phyloP scores from a whole-genome alignment of 306 rosid genomes.

The Sphenostylis stenocarpa region DNA sequence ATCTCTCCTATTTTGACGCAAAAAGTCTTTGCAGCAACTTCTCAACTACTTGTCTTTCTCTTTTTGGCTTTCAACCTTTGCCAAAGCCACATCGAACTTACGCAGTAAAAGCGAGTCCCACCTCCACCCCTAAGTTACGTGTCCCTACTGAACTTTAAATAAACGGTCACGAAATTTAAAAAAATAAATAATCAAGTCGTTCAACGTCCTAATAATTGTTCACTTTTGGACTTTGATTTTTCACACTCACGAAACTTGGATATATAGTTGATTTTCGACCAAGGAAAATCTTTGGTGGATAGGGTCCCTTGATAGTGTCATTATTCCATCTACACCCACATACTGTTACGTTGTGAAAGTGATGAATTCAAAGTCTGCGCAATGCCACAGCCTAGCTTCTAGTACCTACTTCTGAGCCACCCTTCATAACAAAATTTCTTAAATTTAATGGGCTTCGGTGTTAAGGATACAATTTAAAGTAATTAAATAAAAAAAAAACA shows the following conservation, averaged over 20 bases:
- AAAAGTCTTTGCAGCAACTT: constrained; percentile 46
- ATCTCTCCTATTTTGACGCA: constrained; percentile 38
- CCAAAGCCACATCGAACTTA: constrained; percentile 37
- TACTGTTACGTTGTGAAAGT: background rate
- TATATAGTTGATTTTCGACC: background rate
- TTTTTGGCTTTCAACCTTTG: constrained; percentile 29
- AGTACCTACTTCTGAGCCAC: background rate
- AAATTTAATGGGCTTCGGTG: no score
- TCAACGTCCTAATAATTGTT: constrained; percentile 27
- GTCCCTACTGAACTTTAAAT: background rate
- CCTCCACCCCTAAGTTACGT: background rate
- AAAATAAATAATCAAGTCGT: background rate
- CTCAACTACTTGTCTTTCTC: constrained; percentile 47
- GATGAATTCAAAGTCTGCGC: background rate
- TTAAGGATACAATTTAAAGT: background rate
- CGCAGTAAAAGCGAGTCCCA: background rate
- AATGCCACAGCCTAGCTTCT: background rate
- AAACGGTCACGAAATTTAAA: background rate
- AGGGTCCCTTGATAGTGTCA: background rate
- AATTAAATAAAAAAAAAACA: background rate
- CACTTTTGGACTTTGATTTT: constrained; percentile 33
- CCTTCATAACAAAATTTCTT: background rate
- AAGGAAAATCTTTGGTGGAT: background rate
- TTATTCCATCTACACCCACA: background rate
- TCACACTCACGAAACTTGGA: background rate